Percentiles rank a stretch among this genome's conserved stretches.
Evolutionary conservation across 2,329 filamentous ascomycete genomes (phyloP).

Genomic region (Fusarium irregulare): DNA sequence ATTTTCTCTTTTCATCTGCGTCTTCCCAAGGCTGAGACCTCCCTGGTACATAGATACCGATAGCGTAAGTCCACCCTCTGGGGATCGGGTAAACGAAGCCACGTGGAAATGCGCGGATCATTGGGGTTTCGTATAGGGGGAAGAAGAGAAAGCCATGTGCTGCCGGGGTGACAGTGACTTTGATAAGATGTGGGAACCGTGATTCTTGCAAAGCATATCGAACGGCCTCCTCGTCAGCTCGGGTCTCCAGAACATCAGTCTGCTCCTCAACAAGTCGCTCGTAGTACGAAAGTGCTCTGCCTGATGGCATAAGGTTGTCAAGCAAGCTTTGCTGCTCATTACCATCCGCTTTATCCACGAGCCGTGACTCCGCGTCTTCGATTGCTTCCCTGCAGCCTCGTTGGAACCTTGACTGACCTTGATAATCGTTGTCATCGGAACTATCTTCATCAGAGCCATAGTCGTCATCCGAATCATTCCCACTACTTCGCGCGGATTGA

Average conservation of each 20-base stretch:
- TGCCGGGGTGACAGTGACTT: background rate
- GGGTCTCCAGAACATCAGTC: background rate
- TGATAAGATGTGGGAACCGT: background rate
- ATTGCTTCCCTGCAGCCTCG: background rate
- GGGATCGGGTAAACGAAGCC: slow-evolving; percentile 8
- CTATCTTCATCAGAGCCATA: background rate
- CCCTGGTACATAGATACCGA: background rate
- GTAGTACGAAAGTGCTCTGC: background rate
- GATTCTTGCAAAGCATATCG: background rate
- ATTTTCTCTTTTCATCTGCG: background rate
- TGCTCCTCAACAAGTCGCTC: background rate
- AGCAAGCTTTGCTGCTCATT: background rate
- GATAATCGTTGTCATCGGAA: background rate
- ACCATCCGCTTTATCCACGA: background rate
- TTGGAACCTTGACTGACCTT: background rate
- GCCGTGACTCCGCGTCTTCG: background rate
- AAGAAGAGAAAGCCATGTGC: slow-evolving; percentile 1
- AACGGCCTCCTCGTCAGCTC: slow-evolving; percentile 4
- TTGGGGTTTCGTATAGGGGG: slow-evolving; percentile 12
- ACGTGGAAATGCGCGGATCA: slow-evolving; percentile 9
- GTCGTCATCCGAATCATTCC: background rate
- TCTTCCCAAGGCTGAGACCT: background rate
- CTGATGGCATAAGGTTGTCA: background rate
- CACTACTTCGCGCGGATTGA: too few species aligned
- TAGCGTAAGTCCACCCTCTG: background rate